These are phyloP conservation scores for Vigna trinervia DNA, from an alignment of 306 rosid species.

Conservation along the genomic window DNA sequence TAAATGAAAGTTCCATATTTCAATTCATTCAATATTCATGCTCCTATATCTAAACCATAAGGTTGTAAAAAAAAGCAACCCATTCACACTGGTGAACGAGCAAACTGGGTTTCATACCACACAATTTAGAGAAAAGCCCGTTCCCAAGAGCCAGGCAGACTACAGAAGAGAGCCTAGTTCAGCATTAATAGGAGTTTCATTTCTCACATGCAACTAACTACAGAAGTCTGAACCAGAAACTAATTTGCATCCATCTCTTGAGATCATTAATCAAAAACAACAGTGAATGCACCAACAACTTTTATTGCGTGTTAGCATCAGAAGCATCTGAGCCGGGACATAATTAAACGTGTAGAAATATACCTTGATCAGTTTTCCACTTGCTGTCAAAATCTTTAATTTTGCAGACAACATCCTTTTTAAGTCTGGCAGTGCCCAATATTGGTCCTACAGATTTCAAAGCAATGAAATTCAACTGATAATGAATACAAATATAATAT, in stretches of 20 bases:
- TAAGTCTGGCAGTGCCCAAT: slow-evolving; percentile 85
- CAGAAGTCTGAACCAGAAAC: slow-evolving; percentile 8
- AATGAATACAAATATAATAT: slow-evolving; percentile 21
- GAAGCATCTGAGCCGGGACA: slow-evolving; percentile 29
- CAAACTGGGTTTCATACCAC: not conserved
- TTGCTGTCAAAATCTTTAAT: slow-evolving; percentile 73
- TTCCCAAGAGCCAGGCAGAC: not conserved
- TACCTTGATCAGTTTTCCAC: slow-evolving; percentile 90
- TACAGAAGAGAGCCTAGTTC: not conserved
- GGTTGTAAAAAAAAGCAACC: slow-evolving; percentile 10
- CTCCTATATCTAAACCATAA: slow-evolving; percentile 16
- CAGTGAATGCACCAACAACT: slow-evolving; percentile 30
- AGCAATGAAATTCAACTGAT: slow-evolving; percentile 38
- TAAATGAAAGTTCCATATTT: slow-evolving; percentile 2
- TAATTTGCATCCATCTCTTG: slow-evolving; percentile 3
- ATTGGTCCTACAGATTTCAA: slow-evolving; percentile 72
- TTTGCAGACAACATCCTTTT: slow-evolving; percentile 80
- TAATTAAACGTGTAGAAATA: slow-evolving; percentile 25
- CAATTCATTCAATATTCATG: not conserved
- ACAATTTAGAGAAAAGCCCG: not conserved
- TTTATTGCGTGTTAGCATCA: slow-evolving; percentile 4
- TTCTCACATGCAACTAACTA: slow-evolving; percentile 3
- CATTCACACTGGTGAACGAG: not conserved
- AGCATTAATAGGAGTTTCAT: slow-evolving; percentile 4
- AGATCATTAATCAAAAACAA: not conserved